phyloP scores from a whole-genome alignment of 164 flowering plant species.

The Buxus sempervirens region DNA sequence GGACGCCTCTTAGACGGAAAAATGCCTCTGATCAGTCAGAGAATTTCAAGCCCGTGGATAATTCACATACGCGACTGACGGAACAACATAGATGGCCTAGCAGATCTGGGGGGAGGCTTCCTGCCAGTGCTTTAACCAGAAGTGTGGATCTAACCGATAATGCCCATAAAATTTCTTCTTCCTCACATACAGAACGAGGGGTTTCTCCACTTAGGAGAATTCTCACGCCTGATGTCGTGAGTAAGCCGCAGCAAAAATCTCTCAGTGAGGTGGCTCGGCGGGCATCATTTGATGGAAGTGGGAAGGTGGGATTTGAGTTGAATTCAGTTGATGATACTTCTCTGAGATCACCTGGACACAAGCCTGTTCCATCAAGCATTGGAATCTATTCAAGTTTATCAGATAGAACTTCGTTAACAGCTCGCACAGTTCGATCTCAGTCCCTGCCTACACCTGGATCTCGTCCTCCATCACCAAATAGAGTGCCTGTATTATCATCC shows the following conservation, averaged over 20 bases:
- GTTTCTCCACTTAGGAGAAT: slow-evolving; percentile 48
- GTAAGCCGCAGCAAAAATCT: slow-evolving; percentile 46
- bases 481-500: slow-evolving; percentile 26
- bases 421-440: slow-evolving; percentile 43
- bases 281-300: slow-evolving; percentile 29
- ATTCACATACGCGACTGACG: slow-evolving; percentile 46
- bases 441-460: slow-evolving; percentile 41
- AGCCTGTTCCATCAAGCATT: slow-evolving; percentile 15
- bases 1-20: slow-evolving; percentile 80
- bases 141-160: slow-evolving; percentile 61
- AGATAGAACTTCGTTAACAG: slow-evolving; percentile 29
- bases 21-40: slow-evolving; percentile 65
- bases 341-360: slow-evolving; percentile 22
- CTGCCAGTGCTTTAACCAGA: slow-evolving; percentile 35
- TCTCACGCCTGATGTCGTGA: slow-evolving; percentile 29
- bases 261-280: slow-evolving; percentile 36
- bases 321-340: slow-evolving; percentile 35
- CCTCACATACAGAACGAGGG: slow-evolving; percentile 37
- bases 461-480: slow-evolving; percentile 62
- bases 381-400: slow-evolving; percentile 27
- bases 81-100: slow-evolving; percentile 90
- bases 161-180: slow-evolving; percentile 23
- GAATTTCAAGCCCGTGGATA: slow-evolving; percentile 78
- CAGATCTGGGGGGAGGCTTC: slow-evolving; percentile 55
- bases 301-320: slow-evolving; percentile 24